These are phyloP conservation scores for Sequoiadendron giganteum DNA, from an alignment of 75 land plant species.

Conservation along the genomic window DNA sequence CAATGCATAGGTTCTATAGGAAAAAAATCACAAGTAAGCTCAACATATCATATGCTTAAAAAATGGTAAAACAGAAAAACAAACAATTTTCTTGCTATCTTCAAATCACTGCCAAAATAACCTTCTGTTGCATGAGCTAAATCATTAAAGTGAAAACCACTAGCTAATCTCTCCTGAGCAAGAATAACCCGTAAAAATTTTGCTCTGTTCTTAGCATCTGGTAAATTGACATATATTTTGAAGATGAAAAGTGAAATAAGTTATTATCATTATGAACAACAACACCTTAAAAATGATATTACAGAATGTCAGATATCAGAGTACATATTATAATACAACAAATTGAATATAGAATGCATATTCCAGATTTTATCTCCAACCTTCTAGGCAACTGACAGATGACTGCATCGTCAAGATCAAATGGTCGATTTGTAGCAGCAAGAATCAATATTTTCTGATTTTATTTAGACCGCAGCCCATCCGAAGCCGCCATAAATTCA, in stretches of 20 bases:
- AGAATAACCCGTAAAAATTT: slow-evolving; percentile 83
- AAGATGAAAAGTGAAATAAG: background rate
- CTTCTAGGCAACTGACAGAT: slow-evolving; percentile 96
- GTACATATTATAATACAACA: background rate
- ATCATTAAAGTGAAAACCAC: slow-evolving; percentile 57
- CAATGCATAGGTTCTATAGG: slow-evolving; percentile 90
- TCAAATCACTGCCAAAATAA: slow-evolving; percentile 93
- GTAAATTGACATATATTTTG: slow-evolving; percentile 92
- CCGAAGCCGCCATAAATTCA: slow-evolving; percentile 99
- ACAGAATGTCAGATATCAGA: background rate
- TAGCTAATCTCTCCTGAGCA: slow-evolving; percentile 64
- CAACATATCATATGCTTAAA: background rate
- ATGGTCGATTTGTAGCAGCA: slow-evolving; percentile 96
- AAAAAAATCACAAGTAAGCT: background rate
- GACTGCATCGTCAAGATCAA: slow-evolving; percentile 98
- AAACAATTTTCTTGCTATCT: slow-evolving; percentile 40
- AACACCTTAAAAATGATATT: background rate
- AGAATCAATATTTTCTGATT: slow-evolving; percentile 86
- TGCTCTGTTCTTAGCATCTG: slow-evolving; percentile 74
- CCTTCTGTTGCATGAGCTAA: slow-evolving; percentile 91
- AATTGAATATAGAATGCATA: slow-evolving; percentile 12
- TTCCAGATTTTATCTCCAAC: slow-evolving; percentile 21
- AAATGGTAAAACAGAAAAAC: background rate
- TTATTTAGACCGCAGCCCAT: slow-evolving; percentile 93
- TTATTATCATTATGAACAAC: background rate